Conservation (phyloP, 345 rosid species). For the Brassica carinata region DNA sequence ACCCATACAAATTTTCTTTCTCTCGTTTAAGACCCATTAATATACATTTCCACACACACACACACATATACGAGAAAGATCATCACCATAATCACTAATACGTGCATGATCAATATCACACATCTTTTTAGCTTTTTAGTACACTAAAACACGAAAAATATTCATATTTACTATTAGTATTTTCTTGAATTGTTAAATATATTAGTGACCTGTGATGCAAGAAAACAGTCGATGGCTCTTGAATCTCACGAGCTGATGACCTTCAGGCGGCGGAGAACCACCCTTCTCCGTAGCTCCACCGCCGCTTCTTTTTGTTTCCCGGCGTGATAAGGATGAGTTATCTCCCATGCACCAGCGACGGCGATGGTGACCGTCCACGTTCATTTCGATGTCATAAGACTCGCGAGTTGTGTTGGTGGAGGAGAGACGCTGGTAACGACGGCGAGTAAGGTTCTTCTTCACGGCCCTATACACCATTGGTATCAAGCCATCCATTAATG, state of each 20-base stretch:
- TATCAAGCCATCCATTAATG: constrained; percentile 75
- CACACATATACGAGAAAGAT: neutral
- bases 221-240: constrained; percentile 69
- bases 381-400: constrained; percentile 39
- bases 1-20: constrained; percentile 18
- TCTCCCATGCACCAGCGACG: constrained; percentile 57
- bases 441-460: constrained; percentile 60
- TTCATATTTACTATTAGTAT: neutral
- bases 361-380: constrained; percentile 41
- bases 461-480: constrained; percentile 70
- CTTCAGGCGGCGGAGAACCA: constrained; percentile 29
- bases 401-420: constrained; percentile 42
- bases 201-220: constrained; percentile 46
- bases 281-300: constrained; percentile 16
- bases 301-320: constrained; percentile 23
- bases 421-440: constrained; percentile 73
- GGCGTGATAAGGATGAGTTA: constrained; percentile 36
- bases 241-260: constrained; percentile 52
- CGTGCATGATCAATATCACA: constrained; percentile 1
- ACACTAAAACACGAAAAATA: neutral
- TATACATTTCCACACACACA: neutral
- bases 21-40: neutral
- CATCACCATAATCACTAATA: constrained; percentile 14
- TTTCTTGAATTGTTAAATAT: constrained; percentile 9
- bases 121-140: neutral